Evolutionary conservation across 2,329 filamentous ascomycete species (phyloP).

Genomic region (Neurospora crassa): DNA sequence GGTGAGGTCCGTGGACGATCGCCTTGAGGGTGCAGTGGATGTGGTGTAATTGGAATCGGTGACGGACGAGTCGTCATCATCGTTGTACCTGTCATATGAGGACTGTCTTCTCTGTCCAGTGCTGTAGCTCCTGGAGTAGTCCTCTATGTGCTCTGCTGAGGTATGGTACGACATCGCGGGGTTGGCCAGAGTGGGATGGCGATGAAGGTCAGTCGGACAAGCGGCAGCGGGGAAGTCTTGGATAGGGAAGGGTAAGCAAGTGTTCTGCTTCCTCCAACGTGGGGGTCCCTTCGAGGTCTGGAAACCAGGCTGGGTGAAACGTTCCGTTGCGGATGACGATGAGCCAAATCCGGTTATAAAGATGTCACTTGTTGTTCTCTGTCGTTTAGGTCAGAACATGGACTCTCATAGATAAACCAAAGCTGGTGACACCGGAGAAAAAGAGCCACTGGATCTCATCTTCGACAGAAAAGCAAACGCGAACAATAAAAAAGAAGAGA

Average conservation of each 20-base stretch:
- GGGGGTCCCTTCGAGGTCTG: neutral
- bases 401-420: neutral
- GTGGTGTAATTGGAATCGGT: neutral
- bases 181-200: neutral
- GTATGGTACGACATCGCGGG: neutral
- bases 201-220: neutral
- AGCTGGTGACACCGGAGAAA: neutral
- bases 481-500: neutral
- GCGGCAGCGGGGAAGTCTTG: neutral
- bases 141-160: neutral
- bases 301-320: neutral
- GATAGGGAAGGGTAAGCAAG: neutral
- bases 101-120: too few relatives aligned
- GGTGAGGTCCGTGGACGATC: neutral
- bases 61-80: neutral
- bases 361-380: neutral
- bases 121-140: neutral
- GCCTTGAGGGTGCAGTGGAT: neutral
- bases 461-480: neutral
- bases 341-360: neutral
- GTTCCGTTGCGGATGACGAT: neutral
- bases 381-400: neutral
- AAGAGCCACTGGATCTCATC: neutral
- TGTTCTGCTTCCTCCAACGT: neutral
- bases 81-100: neutral